Conservation (phyloP, 2,329 filamentous ascomycete genomes). For the Tothia fuscella region DNA sequence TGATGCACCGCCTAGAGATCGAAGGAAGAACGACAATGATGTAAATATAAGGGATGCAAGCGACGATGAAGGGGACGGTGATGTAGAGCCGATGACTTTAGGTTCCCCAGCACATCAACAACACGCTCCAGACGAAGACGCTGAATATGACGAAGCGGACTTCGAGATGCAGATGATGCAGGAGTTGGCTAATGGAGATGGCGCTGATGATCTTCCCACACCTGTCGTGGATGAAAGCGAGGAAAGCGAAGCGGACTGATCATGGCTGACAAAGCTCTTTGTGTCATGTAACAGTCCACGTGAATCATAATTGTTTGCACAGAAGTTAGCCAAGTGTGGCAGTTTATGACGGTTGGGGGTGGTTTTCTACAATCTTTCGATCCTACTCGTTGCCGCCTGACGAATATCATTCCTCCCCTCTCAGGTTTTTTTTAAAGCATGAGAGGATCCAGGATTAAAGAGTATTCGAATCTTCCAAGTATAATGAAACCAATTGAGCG, state of each 20-base stretch:
- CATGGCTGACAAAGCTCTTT: not conserved
- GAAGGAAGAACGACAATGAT: slow-evolving; percentile 1
- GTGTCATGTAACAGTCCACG: not conserved
- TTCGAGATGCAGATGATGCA: slow-evolving; percentile 10
- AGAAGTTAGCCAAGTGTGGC: no score
- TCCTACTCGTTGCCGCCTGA: no score
- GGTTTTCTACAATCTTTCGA: no score
- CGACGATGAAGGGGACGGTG: slow-evolving; percentile 5
- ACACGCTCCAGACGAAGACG: slow-evolving; percentile 3
- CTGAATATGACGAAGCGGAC: slow-evolving; percentile 8
- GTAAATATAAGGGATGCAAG: slow-evolving; percentile 6
- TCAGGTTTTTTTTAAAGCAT: no score
- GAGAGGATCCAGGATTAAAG: no score
- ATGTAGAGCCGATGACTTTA: slow-evolving; percentile 12
- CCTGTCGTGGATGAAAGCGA: slow-evolving; percentile 10
- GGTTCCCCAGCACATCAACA: slow-evolving; percentile 11
- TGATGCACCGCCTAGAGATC: slow-evolving; percentile 1
- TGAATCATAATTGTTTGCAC: no score
- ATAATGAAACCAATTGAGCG: no score
- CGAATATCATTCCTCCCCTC: no score
- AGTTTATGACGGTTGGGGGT: no score
- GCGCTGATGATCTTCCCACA: no score
- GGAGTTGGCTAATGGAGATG: slow-evolving; percentile 9
- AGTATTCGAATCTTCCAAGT: no score
- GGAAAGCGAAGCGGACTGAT: slow-evolving; percentile 12